These are phyloP conservation scores for Eucommia ulmoides DNA, from an alignment of 257 asterid species.

Conservation along the genomic window DNA sequence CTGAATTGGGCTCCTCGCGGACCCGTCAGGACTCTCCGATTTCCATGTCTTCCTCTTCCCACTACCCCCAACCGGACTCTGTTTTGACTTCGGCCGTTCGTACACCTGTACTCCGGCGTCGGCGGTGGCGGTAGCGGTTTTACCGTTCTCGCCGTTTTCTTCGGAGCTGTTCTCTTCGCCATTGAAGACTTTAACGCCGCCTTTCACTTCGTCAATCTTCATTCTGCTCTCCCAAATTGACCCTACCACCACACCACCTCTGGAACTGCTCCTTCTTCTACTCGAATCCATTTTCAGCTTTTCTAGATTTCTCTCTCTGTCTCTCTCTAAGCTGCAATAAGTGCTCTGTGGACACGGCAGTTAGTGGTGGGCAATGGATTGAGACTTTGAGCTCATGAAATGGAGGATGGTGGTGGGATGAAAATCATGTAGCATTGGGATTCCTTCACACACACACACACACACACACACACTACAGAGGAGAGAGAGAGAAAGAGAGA, in stretches of 20 bases:
- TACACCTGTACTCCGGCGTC: constrained; percentile 15
- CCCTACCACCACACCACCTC: constrained; percentile 40
- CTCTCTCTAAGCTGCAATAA: constrained; percentile 11
- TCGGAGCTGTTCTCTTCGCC: constrained; percentile 20
- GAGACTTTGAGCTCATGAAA: constrained; percentile 41
- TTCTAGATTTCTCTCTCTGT: constrained; percentile 10
- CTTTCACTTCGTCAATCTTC: constrained; percentile 58
- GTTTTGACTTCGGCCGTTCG: constrained; percentile 30
- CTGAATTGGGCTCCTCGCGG: constrained; percentile 32
- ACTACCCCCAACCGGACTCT: constrained; percentile 26
- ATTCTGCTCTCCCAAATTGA: constrained; percentile 89
- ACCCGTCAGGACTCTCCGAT: constrained; percentile 32
- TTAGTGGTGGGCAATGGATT: constrained; percentile 12
- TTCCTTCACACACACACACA: constrained; percentile 11
- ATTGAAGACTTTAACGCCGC: constrained; percentile 55
- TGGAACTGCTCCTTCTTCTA: constrained; percentile 39
- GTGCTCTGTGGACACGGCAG: too few relatives aligned
- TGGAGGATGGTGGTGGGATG: constrained; percentile 25
- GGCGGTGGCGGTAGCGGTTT: constrained; percentile 5
- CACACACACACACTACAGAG: too few relatives aligned
- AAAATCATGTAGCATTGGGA: constrained; percentile 32
- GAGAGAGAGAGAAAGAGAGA: constrained; percentile 6
- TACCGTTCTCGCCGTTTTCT: constrained; percentile 6
- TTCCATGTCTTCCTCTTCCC: constrained; percentile 78
- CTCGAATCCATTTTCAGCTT: constrained; percentile 37